A percentile compares a stretch with the other conserved stretches of the same genome.
phyloP scores from a whole-genome alignment of 345 rosid species.

The Brassica nigra region DNA sequence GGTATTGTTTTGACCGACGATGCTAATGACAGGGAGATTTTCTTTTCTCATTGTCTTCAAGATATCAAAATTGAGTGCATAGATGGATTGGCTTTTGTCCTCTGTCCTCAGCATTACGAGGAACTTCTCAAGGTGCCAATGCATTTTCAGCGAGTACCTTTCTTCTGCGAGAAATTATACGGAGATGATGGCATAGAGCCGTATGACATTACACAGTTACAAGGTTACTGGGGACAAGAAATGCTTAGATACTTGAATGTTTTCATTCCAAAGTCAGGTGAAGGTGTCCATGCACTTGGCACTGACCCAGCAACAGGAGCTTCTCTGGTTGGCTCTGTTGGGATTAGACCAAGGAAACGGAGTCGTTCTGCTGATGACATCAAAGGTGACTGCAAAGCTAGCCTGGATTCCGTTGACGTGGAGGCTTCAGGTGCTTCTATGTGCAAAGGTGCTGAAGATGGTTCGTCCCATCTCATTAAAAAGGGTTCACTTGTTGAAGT shows the following conservation, averaged over 20 bases:
- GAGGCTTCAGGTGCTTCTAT: constrained; percentile 32
- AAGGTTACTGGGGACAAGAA: constrained; percentile 85
- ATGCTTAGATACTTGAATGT: constrained; percentile 42
- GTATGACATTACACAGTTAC: constrained; percentile 63
- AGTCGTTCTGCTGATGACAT: constrained; percentile 35
- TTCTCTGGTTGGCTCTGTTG: constrained; percentile 39
- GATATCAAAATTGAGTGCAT: constrained; percentile 85
- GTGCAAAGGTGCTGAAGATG: constrained; percentile 24
- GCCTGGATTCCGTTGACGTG: constrained; percentile 16
- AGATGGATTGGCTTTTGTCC: constrained; percentile 84
- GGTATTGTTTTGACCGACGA: constrained; percentile 59
- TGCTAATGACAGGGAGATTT: constrained; percentile 75
- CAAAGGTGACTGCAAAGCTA: constrained; percentile 36
- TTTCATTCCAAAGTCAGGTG: constrained; percentile 34
- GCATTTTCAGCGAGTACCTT: constrained; percentile 46
- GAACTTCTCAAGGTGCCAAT: constrained; percentile 46
- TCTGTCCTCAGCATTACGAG: constrained; percentile 69
- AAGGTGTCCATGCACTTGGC: constrained; percentile 28
- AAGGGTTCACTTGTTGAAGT: constrained; percentile 74
- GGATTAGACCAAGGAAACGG: constrained; percentile 54
- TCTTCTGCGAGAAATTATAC: constrained; percentile 63
- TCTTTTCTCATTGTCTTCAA: constrained; percentile 82
- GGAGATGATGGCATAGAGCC: constrained; percentile 64
- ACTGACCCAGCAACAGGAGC: constrained; percentile 28
- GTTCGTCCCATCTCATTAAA: constrained; percentile 34